Percentiles rank a stretch among this genome's conserved stretches.
Evolutionary conservation across 495 filamentous ascomycete genomes (phyloP).

Genomic region (Penicillium subrubescens): DNA sequence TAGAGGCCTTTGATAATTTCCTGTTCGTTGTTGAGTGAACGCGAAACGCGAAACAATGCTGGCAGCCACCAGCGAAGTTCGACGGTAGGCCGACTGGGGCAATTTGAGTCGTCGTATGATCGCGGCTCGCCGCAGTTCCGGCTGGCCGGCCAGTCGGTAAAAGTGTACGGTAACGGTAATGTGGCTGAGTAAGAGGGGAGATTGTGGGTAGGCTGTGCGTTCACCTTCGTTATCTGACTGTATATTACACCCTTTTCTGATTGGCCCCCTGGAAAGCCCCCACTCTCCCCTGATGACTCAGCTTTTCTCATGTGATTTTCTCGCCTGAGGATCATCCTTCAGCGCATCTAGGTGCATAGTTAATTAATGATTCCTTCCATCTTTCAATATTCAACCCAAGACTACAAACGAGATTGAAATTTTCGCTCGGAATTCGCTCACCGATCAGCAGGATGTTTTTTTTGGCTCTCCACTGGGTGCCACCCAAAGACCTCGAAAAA

Average conservation of each 20-base stretch:
- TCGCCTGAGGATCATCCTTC: not conserved
- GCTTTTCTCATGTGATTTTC: constrained; percentile 23
- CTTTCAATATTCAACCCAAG: not conserved
- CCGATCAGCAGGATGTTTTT: not conserved
- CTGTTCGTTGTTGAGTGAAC: not conserved
- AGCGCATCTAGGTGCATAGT: not conserved
- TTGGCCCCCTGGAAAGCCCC: not conserved
- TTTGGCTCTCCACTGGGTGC: not conserved
- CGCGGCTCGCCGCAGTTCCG: constrained; percentile 44
- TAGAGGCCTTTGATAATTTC: not conserved
- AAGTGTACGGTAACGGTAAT: constrained; percentile 12
- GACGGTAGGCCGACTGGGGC: constrained; percentile 4
- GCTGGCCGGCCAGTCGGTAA: constrained; percentile 17
- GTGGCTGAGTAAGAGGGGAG: not conserved
- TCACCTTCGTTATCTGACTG: not conserved
- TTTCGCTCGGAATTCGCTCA: not conserved
- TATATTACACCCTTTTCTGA: constrained; percentile 7
- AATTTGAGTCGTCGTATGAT: constrained; percentile 43
- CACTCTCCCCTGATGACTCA: constrained; percentile 21
- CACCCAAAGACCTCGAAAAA: not conserved
- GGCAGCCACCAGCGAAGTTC: constrained; percentile 1
- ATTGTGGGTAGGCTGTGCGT: rapidly evolving
- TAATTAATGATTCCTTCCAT: not conserved
- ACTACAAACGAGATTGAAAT: not conserved
- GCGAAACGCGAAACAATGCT: constrained; percentile 3